phyloP scores from a whole-genome alignment of 495 filamentous ascomycete species.

The Ramalina intermedia region DNA sequence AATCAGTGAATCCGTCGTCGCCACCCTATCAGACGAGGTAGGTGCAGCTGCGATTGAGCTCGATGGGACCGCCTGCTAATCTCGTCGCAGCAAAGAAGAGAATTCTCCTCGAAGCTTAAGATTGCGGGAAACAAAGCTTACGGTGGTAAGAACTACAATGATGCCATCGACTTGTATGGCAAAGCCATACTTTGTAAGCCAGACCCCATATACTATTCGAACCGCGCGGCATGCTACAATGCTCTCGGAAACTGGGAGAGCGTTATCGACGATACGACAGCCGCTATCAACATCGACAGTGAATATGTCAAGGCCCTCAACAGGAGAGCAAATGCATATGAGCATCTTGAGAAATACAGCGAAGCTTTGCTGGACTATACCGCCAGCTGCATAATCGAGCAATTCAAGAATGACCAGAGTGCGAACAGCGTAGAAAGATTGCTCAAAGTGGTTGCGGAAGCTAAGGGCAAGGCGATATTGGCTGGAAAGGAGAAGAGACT shows the following conservation, averaged over 20 bases:
- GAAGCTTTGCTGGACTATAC: conserved; percentile 95
- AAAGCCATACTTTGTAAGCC: conserved; percentile 94
- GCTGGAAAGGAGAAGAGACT: conserved; percentile 65
- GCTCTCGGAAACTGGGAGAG: conserved; percentile 84
- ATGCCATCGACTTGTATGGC: conserved; percentile 84
- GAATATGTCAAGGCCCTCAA: conserved; percentile 98
- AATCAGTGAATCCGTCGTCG: conserved; percentile 66
- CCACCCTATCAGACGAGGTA: conserved; percentile 51
- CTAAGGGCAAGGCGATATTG: conserved; percentile 78
- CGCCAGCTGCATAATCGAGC: conserved; percentile 96
- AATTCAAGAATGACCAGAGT: conserved; percentile 77
- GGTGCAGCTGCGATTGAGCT: conserved; percentile 7
- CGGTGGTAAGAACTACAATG: conserved; percentile 75
- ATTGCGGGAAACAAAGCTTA: conserved; percentile 94
- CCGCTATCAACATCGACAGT: conserved; percentile 78
- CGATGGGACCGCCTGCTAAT: neutral
- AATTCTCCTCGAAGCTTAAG: conserved; percentile 82
- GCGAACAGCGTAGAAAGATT: conserved; percentile 83
- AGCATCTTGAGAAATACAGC: conserved; percentile 79
- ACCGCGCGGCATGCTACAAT: conserved; percentile 94
- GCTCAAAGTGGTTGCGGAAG: conserved; percentile 91
- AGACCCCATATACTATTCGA: conserved; percentile 97
- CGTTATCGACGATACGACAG: conserved; percentile 92
- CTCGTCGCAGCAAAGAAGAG: conserved; percentile 39
- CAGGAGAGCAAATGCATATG: conserved; percentile 88